Evolutionary conservation across 805 yeast genomes (phyloP).

Genomic region (Spathaspora sp.): DNA sequence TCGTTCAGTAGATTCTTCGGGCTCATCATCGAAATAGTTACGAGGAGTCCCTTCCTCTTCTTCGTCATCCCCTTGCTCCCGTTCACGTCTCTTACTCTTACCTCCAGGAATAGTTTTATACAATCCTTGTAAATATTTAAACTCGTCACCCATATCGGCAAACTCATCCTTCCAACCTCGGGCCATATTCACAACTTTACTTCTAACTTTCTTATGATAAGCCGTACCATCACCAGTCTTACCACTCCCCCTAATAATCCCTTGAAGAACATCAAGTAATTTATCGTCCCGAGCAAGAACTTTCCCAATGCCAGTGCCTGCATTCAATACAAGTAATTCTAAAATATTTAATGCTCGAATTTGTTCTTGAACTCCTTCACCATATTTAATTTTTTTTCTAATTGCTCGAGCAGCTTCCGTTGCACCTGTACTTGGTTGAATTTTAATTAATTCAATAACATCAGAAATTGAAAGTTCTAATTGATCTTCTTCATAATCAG

Average conservation of each 20-base stretch:
- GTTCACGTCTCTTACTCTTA: conserved; percentile 10
- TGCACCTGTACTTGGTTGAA: conserved; percentile 34
- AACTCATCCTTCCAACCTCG: conserved; percentile 66
- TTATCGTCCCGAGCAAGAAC: conserved; percentile 63
- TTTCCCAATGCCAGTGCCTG: conserved; percentile 40
- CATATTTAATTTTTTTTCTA: conserved; percentile 85
- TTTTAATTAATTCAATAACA: conserved; percentile 48
- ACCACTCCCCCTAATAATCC: conserved; percentile 40
- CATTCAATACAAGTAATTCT: conserved; percentile 37
- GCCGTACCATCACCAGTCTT: conserved; percentile 31
- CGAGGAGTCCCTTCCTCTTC: neutral
- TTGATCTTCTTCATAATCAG: conserved; percentile 34
- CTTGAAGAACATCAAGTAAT: conserved; percentile 58
- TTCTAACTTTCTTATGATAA: conserved; percentile 41
- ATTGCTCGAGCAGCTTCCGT: conserved; percentile 88
- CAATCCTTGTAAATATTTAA: conserved; percentile 45
- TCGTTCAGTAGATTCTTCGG: neutral
- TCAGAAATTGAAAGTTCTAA: conserved; percentile 51
- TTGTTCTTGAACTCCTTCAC: conserved; percentile 57
- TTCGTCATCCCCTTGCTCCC: neutral
- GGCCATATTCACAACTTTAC: conserved; percentile 49
- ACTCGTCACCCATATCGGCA: conserved; percentile 40
- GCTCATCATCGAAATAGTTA: neutral
- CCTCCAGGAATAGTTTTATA: conserved; percentile 40
- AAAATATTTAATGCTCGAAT: conserved; percentile 52